These are phyloP conservation scores for Schizophyllum amplum DNA, from an alignment of 1,284 basidiomycete species.

Conservation along the genomic window DNA sequence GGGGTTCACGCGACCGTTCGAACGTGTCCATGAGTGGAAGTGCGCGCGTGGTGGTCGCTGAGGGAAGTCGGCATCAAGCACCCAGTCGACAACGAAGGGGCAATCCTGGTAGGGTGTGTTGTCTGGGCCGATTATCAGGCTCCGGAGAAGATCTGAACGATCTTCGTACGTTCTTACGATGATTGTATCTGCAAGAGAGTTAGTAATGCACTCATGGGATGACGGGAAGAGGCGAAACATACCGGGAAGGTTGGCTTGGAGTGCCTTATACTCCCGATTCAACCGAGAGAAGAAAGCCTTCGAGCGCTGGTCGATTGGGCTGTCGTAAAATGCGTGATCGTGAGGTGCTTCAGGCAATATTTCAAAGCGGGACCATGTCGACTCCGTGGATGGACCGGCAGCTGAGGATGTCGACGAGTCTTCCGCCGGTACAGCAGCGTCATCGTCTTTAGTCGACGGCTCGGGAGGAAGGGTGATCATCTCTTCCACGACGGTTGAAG, in stretches of 20 bases:
- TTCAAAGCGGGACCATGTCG: conserved; percentile 70
- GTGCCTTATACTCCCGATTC: conserved; percentile 76
- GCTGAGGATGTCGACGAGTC: background rate
- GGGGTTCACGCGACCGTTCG: conserved; percentile 79
- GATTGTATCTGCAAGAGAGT: conserved; percentile 46
- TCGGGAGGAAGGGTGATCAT: background rate
- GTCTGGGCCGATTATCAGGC: conserved; percentile 86
- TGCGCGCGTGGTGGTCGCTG: conserved; percentile 81
- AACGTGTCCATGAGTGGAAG: conserved; percentile 92
- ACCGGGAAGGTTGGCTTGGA: conserved; percentile 80
- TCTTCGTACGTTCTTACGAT: conserved; percentile 73
- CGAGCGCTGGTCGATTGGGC: conserved; percentile 52
- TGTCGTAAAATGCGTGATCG: conserved; percentile 77
- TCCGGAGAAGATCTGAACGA: conserved; percentile 78
- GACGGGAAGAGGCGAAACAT: conserved; percentile 15
- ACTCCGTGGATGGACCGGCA: conserved; percentile 14
- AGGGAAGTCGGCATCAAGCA: conserved; percentile 84
- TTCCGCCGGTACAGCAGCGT: background rate
- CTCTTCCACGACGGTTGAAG: conserved; percentile 21
- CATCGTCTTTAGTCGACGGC: background rate
- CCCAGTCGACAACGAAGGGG: conserved; percentile 93
- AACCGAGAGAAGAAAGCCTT: conserved; percentile 71
- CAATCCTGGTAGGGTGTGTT: conserved; percentile 93
- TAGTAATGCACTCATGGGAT: conserved; percentile 1
- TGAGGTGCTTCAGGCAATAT: conserved; percentile 64